A percentile compares a stretch with the other conserved stretches of the same genome.
Evolutionary conservation across 768 basidiomycete species (phyloP).

Genomic region (Scleroderma bovista): DNA sequence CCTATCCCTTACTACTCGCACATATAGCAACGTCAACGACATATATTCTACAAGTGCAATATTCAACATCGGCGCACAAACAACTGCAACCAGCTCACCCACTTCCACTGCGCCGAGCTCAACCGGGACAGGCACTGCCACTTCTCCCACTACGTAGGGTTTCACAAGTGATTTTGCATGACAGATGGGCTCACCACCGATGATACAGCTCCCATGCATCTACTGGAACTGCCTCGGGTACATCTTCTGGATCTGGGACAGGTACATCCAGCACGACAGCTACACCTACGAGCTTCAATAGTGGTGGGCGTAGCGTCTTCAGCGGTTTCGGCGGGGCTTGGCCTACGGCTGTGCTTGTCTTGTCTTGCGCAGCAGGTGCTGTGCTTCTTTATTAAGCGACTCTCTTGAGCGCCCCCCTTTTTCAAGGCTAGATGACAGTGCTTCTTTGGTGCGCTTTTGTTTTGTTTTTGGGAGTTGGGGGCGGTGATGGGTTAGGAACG

Average conservation of each 20-base stretch:
- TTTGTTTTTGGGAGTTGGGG: no score
- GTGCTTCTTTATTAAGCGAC: slow-evolving; percentile 38
- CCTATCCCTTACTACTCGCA: not conserved
- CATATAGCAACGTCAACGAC: slow-evolving; percentile 37
- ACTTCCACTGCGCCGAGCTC: slow-evolving; percentile 13
- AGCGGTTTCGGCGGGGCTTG: slow-evolving; percentile 22
- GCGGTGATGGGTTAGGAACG: no score
- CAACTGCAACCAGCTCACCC: slow-evolving; percentile 3
- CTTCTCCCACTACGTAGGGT: slow-evolving; percentile 1
- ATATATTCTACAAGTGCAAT: slow-evolving; percentile 34
- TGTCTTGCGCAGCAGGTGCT: slow-evolving; percentile 47
- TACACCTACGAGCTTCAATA: slow-evolving; percentile 16
- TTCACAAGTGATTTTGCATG: not conserved
- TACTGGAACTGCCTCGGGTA: not conserved
- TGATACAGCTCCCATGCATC: no score
- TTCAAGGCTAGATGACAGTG: no score
- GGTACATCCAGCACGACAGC: slow-evolving; percentile 15
- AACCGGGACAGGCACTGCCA: slow-evolving; percentile 4
- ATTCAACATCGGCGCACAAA: slow-evolving; percentile 38
- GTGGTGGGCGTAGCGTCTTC: slow-evolving; percentile 27
- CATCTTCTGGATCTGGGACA: slow-evolving; percentile 2
- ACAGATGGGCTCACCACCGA: not conserved
- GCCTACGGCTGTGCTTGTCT: slow-evolving; percentile 30
- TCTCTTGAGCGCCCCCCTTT: no score
- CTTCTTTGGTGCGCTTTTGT: no score